Base-by-base conservation (phyloP, 2,329 filamentous ascomycete genomes). In the Rhynchosporium graminicola region DNA sequence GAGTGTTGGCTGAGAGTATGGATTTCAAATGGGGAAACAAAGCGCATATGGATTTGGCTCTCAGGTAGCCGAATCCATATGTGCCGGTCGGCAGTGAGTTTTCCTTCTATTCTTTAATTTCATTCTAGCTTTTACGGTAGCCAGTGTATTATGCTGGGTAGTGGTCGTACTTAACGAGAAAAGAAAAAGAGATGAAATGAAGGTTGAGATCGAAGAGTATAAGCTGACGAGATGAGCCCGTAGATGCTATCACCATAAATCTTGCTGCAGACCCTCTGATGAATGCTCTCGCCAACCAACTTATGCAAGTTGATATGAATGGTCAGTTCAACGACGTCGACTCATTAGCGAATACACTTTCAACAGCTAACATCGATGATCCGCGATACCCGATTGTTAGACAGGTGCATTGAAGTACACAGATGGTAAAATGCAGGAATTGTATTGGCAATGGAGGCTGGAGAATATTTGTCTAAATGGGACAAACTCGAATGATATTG, bases 371-470 rank as follows among this genome's bases (percentile, higher is more conserved):
- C 13, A 54, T 54, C 33, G 51, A 54, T 4, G 8, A 54, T 29
- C 51, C 20, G 20, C 36, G 38, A 20, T 42, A 28, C 40, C 20
- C 9, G 12, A 20, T 40, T 3, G 15, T 13, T 4, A 28, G 36
- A 54, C 33, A 6, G n/a, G n/a, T 40, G 20, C 33, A 52, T 52
- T 52, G 50, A 33, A 10, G 10, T 42, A 54, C 28, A n/a, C 28
- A 20, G 51, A 46, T 4, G 46, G 58, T 26, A 42, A 38, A 15
- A 33, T 29, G 38, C 29, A 38, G 45, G 56, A 31, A 2, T 10
- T 58, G 56, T 50, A 50, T 15, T 58, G 8, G 43, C 45, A 58
- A 31, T 50, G 43, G 56, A 48, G 56, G 45, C 36, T 58, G 56
- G 56, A 48, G 31, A 38, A 38, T 38, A 58, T 29, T 15, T 54